Conservation (phyloP, 2,329 filamentous ascomycete species). For the Claviceps citrina region DNA sequence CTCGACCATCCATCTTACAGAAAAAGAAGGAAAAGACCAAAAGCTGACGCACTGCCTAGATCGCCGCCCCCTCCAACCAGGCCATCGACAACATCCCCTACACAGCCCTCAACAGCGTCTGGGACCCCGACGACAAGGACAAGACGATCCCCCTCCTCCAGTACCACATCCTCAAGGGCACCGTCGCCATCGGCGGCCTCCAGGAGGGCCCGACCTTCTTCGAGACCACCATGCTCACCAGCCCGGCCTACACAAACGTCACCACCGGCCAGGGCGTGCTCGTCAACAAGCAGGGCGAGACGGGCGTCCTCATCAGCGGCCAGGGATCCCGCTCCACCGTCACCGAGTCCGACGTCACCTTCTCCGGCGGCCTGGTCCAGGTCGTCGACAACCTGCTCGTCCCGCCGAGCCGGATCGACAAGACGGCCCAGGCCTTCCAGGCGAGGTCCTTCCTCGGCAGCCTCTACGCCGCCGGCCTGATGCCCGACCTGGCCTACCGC, state of each 20-base stretch:
- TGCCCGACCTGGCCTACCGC: slow-evolving; percentile 26
- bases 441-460: slow-evolving; percentile 24
- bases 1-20: too few relatives aligned
- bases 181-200: slow-evolving; percentile 26
- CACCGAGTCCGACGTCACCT: slow-evolving; percentile 27
- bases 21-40: not conserved
- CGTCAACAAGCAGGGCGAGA: slow-evolving; percentile 27
- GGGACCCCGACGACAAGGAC: slow-evolving; percentile 26
- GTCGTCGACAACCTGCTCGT: slow-evolving; percentile 36
- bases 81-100: slow-evolving; percentile 41
- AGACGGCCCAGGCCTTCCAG: slow-evolving; percentile 33
- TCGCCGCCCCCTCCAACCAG: slow-evolving; percentile 42
- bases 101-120: slow-evolving; percentile 33
- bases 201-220: slow-evolving; percentile 22
- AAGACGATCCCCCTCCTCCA: slow-evolving; percentile 36
- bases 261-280: slow-evolving; percentile 33
- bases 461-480: slow-evolving; percentile 17
- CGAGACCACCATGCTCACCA: slow-evolving; percentile 27
- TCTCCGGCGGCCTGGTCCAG: slow-evolving; percentile 35
- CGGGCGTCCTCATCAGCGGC: slow-evolving; percentile 34
- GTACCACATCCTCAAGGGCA: slow-evolving; percentile 46
- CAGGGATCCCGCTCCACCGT: slow-evolving; percentile 29
- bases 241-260: slow-evolving; percentile 30
- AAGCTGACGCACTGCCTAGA: slow-evolving; percentile 11
- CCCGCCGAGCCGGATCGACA: slow-evolving; percentile 30